A percentile compares a stretch with the other conserved stretches of the same genome.
Conservation (phyloP, 306 rosid genomes). For the Medicago arabica region DNA sequence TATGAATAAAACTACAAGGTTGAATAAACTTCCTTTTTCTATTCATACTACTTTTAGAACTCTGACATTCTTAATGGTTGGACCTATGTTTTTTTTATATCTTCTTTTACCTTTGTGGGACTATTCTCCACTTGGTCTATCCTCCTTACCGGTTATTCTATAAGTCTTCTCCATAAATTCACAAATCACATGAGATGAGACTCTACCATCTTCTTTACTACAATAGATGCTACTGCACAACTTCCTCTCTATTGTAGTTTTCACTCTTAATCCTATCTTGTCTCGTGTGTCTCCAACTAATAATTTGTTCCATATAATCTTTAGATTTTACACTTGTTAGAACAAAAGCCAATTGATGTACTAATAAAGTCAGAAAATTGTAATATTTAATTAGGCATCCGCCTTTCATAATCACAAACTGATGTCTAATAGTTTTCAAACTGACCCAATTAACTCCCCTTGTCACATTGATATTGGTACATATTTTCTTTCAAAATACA, state of each 20-base stretch:
- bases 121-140: constrained; percentile 9
- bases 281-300: neutral
- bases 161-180: neutral
- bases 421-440: neutral
- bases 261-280: neutral
- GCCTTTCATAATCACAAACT: neutral
- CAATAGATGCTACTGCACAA: neutral
- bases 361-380: neutral
- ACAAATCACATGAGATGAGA: neutral
- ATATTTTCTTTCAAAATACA: neutral
- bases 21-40: too few species aligned
- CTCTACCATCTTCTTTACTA: neutral
- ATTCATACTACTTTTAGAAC: too few species aligned
- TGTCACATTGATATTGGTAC: neutral
- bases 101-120: neutral
- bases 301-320: neutral
- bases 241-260: neutral
- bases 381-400: neutral
- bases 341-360: neutral
- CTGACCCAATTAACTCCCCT: neutral
- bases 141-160: neutral
- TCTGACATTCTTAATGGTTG: neutral
- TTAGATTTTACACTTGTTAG: too few species aligned
- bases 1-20: too few species aligned
- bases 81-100: neutral